phyloP scores from a whole-genome alignment of 2,329 filamentous ascomycete genomes.

The Thelonectria blattea region DNA sequence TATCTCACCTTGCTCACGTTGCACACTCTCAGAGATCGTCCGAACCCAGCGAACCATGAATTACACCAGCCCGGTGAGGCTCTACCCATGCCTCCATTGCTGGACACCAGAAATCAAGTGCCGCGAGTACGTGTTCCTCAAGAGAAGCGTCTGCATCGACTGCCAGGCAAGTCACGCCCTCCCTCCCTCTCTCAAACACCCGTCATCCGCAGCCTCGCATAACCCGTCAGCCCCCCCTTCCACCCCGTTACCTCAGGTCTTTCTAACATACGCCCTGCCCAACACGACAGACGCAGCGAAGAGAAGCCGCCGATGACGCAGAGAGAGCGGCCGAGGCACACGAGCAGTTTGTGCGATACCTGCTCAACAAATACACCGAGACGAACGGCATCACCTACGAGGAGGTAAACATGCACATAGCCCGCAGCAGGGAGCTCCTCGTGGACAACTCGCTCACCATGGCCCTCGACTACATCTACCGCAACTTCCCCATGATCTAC shows the following conservation, averaged over 20 bases:
- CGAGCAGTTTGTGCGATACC: constrained; percentile 34
- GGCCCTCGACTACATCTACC: constrained; percentile 32
- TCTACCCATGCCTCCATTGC: constrained; percentile 31
- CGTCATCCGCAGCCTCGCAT: not conserved
- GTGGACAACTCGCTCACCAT: constrained; percentile 32
- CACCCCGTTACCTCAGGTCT: too few species aligned
- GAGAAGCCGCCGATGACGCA: constrained; percentile 23
- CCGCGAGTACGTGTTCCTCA: constrained; percentile 35
- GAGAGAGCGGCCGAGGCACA: constrained; percentile 31
- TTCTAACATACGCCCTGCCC: constrained; percentile 15
- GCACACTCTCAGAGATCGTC: constrained; percentile 9
- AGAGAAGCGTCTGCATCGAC: constrained; percentile 33
- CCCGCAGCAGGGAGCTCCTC: constrained; percentile 24
- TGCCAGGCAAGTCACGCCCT: constrained; percentile 28
- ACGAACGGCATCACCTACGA: constrained; percentile 33
- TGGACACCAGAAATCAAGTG: constrained; percentile 37
- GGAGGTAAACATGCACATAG: constrained; percentile 29
- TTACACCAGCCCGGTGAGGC: constrained; percentile 22
- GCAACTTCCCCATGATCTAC: constrained; percentile 31
- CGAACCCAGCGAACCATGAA: constrained; percentile 24
- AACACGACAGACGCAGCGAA: constrained; percentile 16
- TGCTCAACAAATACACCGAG: constrained; percentile 34
- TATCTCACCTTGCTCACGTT: not conserved
- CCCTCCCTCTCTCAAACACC: not conserved
- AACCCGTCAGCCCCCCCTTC: too few species aligned